Evolutionary conservation across 2,329 filamentous ascomycete species (phyloP), one percentile per base, ranked within the genome.

Genomic region (Acephala macrosclerotiorum): DNA sequence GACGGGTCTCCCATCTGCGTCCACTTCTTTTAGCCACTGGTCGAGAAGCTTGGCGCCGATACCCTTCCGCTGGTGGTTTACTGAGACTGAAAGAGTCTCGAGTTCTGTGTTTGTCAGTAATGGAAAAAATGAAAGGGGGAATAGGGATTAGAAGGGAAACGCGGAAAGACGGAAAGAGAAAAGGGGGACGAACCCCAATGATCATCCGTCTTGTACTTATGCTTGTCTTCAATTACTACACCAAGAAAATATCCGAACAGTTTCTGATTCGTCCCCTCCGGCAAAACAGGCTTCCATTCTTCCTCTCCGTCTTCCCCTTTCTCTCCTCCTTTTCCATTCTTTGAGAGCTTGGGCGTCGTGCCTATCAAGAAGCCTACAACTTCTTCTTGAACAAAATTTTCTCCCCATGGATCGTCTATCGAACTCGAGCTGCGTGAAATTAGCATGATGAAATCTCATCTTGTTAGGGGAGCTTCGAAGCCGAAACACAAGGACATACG

Each of bases 11-110:
- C 56, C 38, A 45, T 20, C 16, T 20, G 4, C 49, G 33, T 53
- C 49, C 11, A 53, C 14, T 11, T 5, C 11, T 8, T 53, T 33
- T 3, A 53, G 12, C 49, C 49, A 53, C 64, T 33, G 26, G 3
- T 5, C 26, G 36, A 53, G 45, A 36, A 56, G 57, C 36, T 25
- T 66, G 29, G 33, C 35, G 2, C 64, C 64, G 5, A 63, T 55
- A 42, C 64, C 64, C 38, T 42, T 47, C 6, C 60, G 20, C 38
- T 66, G 64, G 14, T 57, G 51, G 1, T 42, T 29, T 12, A 56
- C 59, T 3, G 60, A 26, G 1, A 66, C 45, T 5, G 56, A 56
- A 6, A 66, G n/a, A 11, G 26, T 45, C 20, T 60, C 60, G 22
- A 66, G 51, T 18, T 53, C 51, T 61, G 49, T 11, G 16, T 42